Conservation (phyloP, 2,329 filamentous ascomycete species). For the Nemania serpens region DNA sequence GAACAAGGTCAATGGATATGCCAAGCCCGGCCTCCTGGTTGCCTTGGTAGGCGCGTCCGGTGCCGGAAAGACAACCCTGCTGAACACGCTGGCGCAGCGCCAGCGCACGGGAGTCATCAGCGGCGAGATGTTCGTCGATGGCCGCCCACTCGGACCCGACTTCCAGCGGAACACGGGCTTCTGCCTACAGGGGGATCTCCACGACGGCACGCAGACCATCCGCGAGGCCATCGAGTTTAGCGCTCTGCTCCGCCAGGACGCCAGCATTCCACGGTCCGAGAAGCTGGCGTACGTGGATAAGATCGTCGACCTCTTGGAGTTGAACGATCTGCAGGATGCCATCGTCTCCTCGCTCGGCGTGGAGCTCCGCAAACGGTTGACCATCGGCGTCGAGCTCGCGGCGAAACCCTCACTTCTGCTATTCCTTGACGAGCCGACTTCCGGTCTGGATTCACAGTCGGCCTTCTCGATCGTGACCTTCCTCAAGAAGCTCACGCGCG, state of each 20-base stretch:
- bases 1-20: slow-evolving; percentile 75
- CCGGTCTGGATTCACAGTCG: slow-evolving; percentile 70
- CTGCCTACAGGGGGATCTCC: slow-evolving; percentile 73
- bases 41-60: slow-evolving; percentile 82
- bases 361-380: slow-evolving; percentile 72
- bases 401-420: slow-evolving; percentile 70
- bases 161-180: slow-evolving; percentile 74
- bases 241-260: slow-evolving; percentile 82
- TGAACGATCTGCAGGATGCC: slow-evolving; percentile 69
- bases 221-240: slow-evolving; percentile 83
- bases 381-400: slow-evolving; percentile 74
- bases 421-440: slow-evolving; percentile 75
- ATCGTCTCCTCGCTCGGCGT: slow-evolving; percentile 68
- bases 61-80: slow-evolving; percentile 81
- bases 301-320: slow-evolving; percentile 84
- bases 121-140: slow-evolving; percentile 76
- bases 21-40: slow-evolving; percentile 78
- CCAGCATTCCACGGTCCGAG: slow-evolving; percentile 70
- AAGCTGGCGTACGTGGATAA: slow-evolving; percentile 91
- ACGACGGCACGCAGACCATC: slow-evolving; percentile 75
- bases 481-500: slow-evolving; percentile 67
- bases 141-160: slow-evolving; percentile 60
- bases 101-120: slow-evolving; percentile 66
- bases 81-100: slow-evolving; percentile 76
- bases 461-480: slow-evolving; percentile 72